Evolutionary conservation across 768 basidiomycete species (phyloP).

Genomic region (Psilocybe cyanescens): DNA sequence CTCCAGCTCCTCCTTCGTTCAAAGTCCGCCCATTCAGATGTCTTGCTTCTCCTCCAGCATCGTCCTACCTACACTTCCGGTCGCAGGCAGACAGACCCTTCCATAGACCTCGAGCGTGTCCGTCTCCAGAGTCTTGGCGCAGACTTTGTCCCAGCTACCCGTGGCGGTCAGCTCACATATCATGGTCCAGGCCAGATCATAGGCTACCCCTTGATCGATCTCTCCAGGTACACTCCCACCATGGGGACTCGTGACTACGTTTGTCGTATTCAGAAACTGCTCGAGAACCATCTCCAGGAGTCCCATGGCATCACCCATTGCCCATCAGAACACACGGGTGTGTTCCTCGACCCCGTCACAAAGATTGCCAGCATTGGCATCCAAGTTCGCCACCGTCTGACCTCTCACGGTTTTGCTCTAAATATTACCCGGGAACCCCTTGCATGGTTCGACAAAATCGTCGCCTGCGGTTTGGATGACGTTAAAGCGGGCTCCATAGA

Average conservation of each 20-base stretch:
- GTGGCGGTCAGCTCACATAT: slow-evolving; percentile 95
- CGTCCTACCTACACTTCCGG: slow-evolving; percentile 95
- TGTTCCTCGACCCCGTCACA: slow-evolving; percentile 78
- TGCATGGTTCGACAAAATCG: slow-evolving; percentile 84
- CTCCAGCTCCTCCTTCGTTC: slow-evolving; percentile 60
- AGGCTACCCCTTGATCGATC: slow-evolving; percentile 92
- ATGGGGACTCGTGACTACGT: slow-evolving; percentile 82
- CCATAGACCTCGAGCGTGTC: slow-evolving; percentile 57
- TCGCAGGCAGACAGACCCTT: slow-evolving; percentile 75
- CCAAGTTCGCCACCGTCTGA: slow-evolving; percentile 92
- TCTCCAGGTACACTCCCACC: slow-evolving; percentile 76
- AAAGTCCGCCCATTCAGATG: slow-evolving; percentile 50
- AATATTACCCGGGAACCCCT: slow-evolving; percentile 86
- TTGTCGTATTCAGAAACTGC: slow-evolving; percentile 74
- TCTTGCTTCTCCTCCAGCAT: slow-evolving; percentile 86
- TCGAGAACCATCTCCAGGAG: slow-evolving; percentile 65
- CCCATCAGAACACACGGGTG: slow-evolving; percentile 85
- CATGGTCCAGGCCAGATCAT: slow-evolving; percentile 98
- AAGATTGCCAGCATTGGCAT: slow-evolving; percentile 98
- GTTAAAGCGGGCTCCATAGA: slow-evolving; percentile 79
- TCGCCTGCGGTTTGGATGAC: slow-evolving; percentile 89
- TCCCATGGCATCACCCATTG: slow-evolving; percentile 59
- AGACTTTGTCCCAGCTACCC: slow-evolving; percentile 78
- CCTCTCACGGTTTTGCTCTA: slow-evolving; percentile 93
- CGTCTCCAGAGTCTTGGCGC: slow-evolving; percentile 82